These are phyloP conservation scores for Erysimum cheiri DNA, from an alignment of 441 rosid species.

Conservation along the genomic window DNA sequence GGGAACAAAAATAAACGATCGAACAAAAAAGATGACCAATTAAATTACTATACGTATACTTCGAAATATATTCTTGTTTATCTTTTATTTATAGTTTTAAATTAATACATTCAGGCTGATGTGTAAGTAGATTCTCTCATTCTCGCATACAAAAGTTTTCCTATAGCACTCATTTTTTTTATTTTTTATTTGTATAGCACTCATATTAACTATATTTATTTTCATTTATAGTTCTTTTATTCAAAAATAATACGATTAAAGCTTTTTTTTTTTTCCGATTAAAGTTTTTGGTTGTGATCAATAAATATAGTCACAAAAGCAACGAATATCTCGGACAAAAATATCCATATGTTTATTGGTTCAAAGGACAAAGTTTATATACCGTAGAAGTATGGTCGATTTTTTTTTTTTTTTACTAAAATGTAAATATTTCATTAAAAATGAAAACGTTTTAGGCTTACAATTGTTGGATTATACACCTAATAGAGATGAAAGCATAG, in stretches of 20 bases:
- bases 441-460: too few species aligned
- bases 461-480: too few species aligned
- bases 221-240: neutral
- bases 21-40: conserved; percentile 26
- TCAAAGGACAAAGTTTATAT: conserved; percentile 7
- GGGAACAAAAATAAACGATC: neutral
- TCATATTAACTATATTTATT: neutral
- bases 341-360: conserved; percentile 17
- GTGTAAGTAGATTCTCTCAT: conserved; percentile 45
- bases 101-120: conserved; percentile 39
- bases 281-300: conserved; percentile 20
- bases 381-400: neutral
- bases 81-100: conserved; percentile 40
- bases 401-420: too few species aligned
- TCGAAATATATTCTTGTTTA: conserved; percentile 44
- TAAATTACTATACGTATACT: conserved; percentile 40
- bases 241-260: neutral
- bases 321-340: conserved; percentile 17
- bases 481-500: too few species aligned
- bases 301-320: conserved; percentile 4
- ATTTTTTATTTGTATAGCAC: neutral
- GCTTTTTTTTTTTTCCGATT: neutral
- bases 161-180: conserved; percentile 19
- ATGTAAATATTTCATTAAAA: too few species aligned
- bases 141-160: conserved; percentile 8